These are phyloP conservation scores for Cladophialophora psammophila DNA, from an alignment of 2,329 filamentous ascomycete species.

Conservation along the genomic window DNA sequence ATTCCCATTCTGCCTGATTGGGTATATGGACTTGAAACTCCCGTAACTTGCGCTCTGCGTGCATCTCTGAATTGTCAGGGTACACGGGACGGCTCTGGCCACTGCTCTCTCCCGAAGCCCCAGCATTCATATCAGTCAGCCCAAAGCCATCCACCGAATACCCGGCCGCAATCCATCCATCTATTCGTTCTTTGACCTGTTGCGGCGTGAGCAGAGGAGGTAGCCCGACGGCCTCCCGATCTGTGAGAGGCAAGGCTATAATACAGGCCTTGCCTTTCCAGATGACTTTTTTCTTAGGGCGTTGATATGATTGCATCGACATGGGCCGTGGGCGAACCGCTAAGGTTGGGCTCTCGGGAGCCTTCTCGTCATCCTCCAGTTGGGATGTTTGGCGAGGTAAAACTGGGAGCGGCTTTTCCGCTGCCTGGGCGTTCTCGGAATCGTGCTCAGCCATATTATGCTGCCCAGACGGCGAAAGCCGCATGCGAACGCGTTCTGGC, in stretches of 20 bases:
- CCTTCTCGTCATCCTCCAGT: slow-evolving; percentile 20
- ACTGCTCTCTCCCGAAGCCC: slow-evolving; percentile 12
- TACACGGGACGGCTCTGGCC: slow-evolving; percentile 54
- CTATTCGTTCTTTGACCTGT: slow-evolving; percentile 50
- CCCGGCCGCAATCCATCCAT: slow-evolving; percentile 52
- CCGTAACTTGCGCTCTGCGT: slow-evolving; percentile 46
- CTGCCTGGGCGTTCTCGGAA: slow-evolving; percentile 9
- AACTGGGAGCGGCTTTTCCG: slow-evolving; percentile 21
- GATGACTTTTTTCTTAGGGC: slow-evolving; percentile 72
- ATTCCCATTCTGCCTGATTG: slow-evolving; percentile 68
- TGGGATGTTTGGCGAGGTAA: slow-evolving; percentile 18
- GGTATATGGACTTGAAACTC: slow-evolving; percentile 52
- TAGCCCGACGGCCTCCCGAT: slow-evolving; percentile 65
- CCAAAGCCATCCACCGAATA: slow-evolving; percentile 53
- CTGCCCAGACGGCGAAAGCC: slow-evolving; percentile 16
- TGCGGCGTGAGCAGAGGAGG: slow-evolving; percentile 49
- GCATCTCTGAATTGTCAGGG: slow-evolving; percentile 51
- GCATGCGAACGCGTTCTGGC: slow-evolving; percentile 18
- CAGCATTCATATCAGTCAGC: slow-evolving; percentile 38
- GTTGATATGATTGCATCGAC: slow-evolving; percentile 43
- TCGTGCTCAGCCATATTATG: slow-evolving; percentile 24
- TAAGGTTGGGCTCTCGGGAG: slow-evolving; percentile 33
- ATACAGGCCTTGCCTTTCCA: slow-evolving; percentile 80
- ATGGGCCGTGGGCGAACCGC: slow-evolving; percentile 59
- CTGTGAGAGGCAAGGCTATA: slow-evolving; percentile 72